phyloP scores from a whole-genome alignment of 2,329 filamentous ascomycete species.

The Exophiala viscosa region DNA sequence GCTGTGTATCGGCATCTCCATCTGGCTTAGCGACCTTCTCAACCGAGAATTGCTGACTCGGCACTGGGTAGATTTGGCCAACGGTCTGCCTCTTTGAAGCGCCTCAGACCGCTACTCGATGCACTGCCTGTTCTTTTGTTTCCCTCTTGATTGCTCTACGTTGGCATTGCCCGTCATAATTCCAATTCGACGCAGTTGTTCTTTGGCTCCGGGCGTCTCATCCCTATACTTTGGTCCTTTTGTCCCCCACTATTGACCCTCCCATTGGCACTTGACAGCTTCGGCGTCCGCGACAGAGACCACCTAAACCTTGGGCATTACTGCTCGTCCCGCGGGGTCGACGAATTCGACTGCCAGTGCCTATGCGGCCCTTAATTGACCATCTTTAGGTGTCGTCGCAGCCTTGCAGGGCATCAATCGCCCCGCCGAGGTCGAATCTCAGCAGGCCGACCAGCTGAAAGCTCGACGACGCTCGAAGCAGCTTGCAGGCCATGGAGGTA shows the following conservation, averaged over 20 bases:
- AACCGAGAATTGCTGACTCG: background rate
- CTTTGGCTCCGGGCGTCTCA: background rate
- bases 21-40: conserved; percentile 1
- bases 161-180: background rate
- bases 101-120: no score
- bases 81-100: no score
- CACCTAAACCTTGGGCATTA: conserved; percentile 14
- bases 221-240: background rate
- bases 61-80: background rate
- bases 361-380: conserved; percentile 7
- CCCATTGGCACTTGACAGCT: background rate
- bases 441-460: conserved; percentile 12
- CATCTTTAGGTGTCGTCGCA: conserved; percentile 6
- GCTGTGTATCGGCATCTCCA: conserved; percentile 4
- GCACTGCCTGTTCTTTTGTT: conserved; percentile 8
- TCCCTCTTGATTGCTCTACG: background rate
- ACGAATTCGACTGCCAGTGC: background rate
- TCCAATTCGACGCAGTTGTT: background rate
- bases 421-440: conserved; percentile 5
- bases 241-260: background rate
- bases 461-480: conserved; percentile 5
- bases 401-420: background rate
- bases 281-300: conserved; percentile 14
- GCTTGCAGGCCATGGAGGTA: conserved; percentile 10
- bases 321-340: conserved; percentile 3